phyloP scores from a whole-genome alignment of 768 basidiomycete genomes.

The Tephrocybe sp. region DNA sequence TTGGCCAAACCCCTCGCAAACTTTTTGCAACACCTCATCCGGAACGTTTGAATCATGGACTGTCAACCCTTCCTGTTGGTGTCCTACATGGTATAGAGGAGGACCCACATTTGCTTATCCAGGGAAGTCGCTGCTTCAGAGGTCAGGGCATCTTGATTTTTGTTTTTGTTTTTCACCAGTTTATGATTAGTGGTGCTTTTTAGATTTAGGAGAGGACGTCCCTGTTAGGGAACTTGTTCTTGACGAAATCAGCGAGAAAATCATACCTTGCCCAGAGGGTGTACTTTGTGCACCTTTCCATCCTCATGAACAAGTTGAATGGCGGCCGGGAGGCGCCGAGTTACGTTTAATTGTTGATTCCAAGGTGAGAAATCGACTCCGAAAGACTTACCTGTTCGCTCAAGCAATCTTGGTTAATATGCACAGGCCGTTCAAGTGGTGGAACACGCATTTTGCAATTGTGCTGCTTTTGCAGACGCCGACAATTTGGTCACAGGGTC shows the following conservation, averaged over 20 bases:
- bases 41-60: constrained; percentile 66
- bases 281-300: constrained; percentile 56
- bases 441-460: constrained; percentile 71
- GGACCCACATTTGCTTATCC: constrained; percentile 69
- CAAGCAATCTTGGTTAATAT: neutral
- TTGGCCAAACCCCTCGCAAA: constrained; percentile 91
- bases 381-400: neutral
- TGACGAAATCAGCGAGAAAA: constrained; percentile 58
- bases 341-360: constrained; percentile 65
- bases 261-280: constrained; percentile 64
- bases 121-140: constrained; percentile 55
- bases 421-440: constrained; percentile 70
- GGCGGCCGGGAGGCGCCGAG: constrained; percentile 55
- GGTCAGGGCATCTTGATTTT: constrained; percentile 35
- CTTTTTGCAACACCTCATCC: constrained; percentile 82
- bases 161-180: neutral
- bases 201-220: constrained; percentile 49
- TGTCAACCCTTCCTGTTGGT: constrained; percentile 71
- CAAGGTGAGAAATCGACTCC: too few relatives aligned
- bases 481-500: constrained; percentile 79
- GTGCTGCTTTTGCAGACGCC: constrained; percentile 77
- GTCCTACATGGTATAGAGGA: constrained; percentile 79
- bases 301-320: constrained; percentile 71
- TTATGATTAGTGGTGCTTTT: neutral
- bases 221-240: constrained; percentile 52